Base-by-base conservation (phyloP, 768 basidiomycete genomes). In the Amanita pseudoporphyria region DNA sequence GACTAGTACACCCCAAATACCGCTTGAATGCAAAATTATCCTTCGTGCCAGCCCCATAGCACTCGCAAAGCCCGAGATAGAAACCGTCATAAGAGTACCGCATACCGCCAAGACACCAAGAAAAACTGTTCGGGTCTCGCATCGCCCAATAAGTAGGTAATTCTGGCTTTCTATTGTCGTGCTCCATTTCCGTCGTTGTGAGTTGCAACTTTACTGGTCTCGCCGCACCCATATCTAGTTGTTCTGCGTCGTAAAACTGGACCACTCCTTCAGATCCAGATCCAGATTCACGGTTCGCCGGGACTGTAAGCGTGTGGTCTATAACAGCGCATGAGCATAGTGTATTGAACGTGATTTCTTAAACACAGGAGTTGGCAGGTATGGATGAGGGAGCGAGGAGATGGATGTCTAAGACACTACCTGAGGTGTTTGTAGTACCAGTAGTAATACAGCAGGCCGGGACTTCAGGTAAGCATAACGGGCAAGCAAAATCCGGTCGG, bases 361-460 rank as follows among this genome's bases (percentile, higher is more conserved):
- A 43, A 2, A 43, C 16, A 26, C 3, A 26, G 41, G 3, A 28
- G 41, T 33, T 5, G 12, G 22, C 19, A 19, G 40, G 26, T 12
- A 36, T 36, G 22, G 42, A 6, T 30, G 12, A 12, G 32, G n/a
- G 21, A 13, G 35, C 6, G 33, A n/a, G n/a, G n/a, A n/a, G n/a
- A n/a, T n/a, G n/a, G n/a, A 47, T 37, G 22, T 47, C 22, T 33
- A n/a, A 26, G 22, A 47, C 32, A 47, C 45, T 47, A 47, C 45
- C 45, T 47, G 45, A 33, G 14, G 10, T 30, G 30, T 36, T 36
- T 18, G 3, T 3, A 10, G 5, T 36, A 36, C 14, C 10, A 18
- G 5, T 18, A 18, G 14, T 14, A 14, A 5, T 10, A 18, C 35
- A 13, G 10, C 35, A 36, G 12, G 35, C 14, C 3, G 35, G 35